Percentiles rank a stretch among this genome's conserved stretches.
These are phyloP conservation scores for Trametes versicolor DNA, from an alignment of 1,284 basidiomycete genomes.

Conservation along the genomic window DNA sequence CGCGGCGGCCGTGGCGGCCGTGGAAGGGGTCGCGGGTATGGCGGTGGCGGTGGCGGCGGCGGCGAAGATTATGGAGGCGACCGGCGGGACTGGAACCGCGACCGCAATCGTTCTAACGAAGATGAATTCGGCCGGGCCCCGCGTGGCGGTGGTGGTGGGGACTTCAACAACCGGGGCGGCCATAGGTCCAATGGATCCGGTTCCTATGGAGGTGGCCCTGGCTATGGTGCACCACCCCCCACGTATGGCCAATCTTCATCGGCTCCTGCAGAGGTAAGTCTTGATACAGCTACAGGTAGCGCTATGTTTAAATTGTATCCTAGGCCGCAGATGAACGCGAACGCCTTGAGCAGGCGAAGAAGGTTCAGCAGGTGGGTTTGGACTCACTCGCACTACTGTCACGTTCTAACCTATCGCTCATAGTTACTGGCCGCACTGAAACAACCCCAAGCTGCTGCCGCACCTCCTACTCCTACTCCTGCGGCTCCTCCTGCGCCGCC, in stretches of 20 bases:
- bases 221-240: conserved; percentile 46
- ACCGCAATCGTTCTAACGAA: conserved; percentile 55
- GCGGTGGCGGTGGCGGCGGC: conserved; percentile 41
- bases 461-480: conserved; percentile 32
- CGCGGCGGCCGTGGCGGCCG: conserved; percentile 47
- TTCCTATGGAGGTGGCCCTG: conserved; percentile 46
- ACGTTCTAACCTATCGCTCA: conserved; percentile 19
- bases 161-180: conserved; percentile 48
- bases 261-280: conserved; percentile 41
- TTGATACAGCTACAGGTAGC: neutral
- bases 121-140: conserved; percentile 52
- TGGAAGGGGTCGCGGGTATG: conserved; percentile 42
- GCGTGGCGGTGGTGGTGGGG: conserved; percentile 51
- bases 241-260: conserved; percentile 41
- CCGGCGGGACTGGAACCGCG: conserved; percentile 56
- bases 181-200: conserved; percentile 39
- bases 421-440: conserved; percentile 80
- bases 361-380: conserved; percentile 72
- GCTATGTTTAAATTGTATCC: neutral
- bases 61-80: conserved; percentile 45
- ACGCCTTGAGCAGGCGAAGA: conserved; percentile 82
- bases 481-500: conserved; percentile 46
- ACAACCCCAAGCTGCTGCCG: conserved; percentile 59
- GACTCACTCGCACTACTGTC: neutral
- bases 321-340: conserved; percentile 71